Conservation (phyloP, 2,329 filamentous ascomycete species). For the Ceratocystis cubensis region DNA sequence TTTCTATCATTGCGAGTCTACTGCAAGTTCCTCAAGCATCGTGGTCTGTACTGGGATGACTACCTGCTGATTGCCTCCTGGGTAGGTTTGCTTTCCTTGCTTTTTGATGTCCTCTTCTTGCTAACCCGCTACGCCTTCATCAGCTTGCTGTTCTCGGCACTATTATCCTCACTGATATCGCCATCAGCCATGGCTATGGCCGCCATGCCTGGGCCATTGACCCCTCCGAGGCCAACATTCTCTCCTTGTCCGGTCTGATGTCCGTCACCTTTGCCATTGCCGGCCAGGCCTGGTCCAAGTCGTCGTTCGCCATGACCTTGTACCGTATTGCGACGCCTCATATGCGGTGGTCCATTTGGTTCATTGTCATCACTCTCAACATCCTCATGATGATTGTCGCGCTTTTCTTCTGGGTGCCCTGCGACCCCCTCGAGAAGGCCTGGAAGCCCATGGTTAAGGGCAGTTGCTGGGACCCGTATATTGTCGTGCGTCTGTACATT, state of each 20-base stretch:
- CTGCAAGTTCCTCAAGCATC: slow-evolving; percentile 29
- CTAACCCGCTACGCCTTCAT: background rate
- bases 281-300: slow-evolving; percentile 22
- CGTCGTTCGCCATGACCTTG: slow-evolving; percentile 26
- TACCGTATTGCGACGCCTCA: slow-evolving; percentile 25
- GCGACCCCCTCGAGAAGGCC: slow-evolving; percentile 24
- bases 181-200: slow-evolving; percentile 22
- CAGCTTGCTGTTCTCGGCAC: slow-evolving; percentile 16
- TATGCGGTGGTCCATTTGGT: slow-evolving; percentile 25
- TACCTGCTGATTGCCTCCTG: slow-evolving; percentile 28
- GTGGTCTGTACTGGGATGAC: slow-evolving; percentile 31
- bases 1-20: slow-evolving; percentile 28
- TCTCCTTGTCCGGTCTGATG: slow-evolving; percentile 16
- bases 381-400: slow-evolving; percentile 23
- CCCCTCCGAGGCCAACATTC: slow-evolving; percentile 4
- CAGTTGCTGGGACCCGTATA: slow-evolving; percentile 23
- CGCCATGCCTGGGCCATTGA: slow-evolving; percentile 22
- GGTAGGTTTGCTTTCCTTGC: slow-evolving; percentile 11
- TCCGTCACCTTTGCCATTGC: slow-evolving; percentile 13
- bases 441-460: slow-evolving; percentile 23
- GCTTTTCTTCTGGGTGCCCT: slow-evolving; percentile 25
- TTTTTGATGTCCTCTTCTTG: background rate
- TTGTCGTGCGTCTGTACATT: slow-evolving; percentile 16
- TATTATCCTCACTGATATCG: slow-evolving; percentile 21
- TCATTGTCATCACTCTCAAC: slow-evolving; percentile 25